Evolutionary conservation across 148 eudicot species (phyloP).

Genomic region (Persicaria tinctoria): DNA sequence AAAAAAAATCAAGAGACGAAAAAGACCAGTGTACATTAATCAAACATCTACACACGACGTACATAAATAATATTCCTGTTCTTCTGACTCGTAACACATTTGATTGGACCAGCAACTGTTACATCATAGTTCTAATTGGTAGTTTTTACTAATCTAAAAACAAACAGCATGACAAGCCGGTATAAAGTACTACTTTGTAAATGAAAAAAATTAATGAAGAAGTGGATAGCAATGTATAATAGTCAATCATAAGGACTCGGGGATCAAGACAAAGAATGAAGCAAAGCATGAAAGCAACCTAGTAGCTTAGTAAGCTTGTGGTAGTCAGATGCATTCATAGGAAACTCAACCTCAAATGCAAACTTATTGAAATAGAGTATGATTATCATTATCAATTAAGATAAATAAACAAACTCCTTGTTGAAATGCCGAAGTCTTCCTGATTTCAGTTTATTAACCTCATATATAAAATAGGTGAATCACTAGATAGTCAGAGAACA

Average conservation of each 20-base stretch:
- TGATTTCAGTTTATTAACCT: neutral
- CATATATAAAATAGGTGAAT: neutral
- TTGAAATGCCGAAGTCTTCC: neutral
- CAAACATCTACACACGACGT: neutral
- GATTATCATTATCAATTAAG: neutral
- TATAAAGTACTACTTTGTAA: neutral
- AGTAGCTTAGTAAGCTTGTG: neutral
- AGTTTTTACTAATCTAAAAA: neutral
- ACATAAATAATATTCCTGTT: neutral
- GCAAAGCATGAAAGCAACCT: constrained; percentile 4
- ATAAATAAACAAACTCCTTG: neutral
- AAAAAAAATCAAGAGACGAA: neutral
- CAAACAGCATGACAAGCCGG: neutral
- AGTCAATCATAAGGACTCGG: neutral
- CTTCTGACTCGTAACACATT: neutral
- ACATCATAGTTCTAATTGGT: neutral
- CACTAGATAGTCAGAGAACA: neutral
- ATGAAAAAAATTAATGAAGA: neutral
- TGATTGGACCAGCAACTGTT: neutral
- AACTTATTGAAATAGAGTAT: neutral
- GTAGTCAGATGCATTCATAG: neutral
- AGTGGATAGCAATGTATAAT: neutral
- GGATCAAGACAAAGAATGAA: neutral
- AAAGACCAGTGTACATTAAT: neutral
- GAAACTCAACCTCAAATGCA: neutral